Evolutionary conservation across 805 yeast species (phyloP).

Genomic region (Sporopachydermia lactativora): DNA sequence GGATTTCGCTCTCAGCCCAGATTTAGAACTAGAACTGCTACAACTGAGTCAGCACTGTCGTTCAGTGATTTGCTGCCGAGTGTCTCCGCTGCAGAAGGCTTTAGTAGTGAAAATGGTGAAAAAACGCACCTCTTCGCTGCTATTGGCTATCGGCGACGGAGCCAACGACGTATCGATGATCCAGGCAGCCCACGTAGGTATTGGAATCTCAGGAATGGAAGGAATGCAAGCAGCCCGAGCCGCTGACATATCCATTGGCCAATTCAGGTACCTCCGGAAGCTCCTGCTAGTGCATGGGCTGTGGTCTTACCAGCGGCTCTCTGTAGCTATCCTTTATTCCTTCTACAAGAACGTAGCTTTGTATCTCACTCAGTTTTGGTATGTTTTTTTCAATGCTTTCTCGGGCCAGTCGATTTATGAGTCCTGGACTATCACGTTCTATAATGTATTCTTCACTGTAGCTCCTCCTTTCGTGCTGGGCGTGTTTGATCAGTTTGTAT

Average conservation of each 20-base stretch:
- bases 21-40: slow-evolving; percentile 62
- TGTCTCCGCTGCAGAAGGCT: slow-evolving; percentile 94
- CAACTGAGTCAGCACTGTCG: slow-evolving; percentile 77
- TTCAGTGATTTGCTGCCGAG: slow-evolving; percentile 96
- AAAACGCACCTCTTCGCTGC: slow-evolving; percentile 51
- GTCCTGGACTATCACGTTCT: slow-evolving; percentile 95
- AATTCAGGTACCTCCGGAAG: slow-evolving; percentile 75
- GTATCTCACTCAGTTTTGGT: slow-evolving; percentile 98
- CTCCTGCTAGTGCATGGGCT: slow-evolving; percentile 87
- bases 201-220: slow-evolving; percentile 98
- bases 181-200: slow-evolving; percentile 98
- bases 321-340: slow-evolving; percentile 84
- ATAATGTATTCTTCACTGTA: slow-evolving; percentile 88
- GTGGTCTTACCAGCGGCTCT: slow-evolving; percentile 94
- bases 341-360: slow-evolving; percentile 92
- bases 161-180: slow-evolving; percentile 99
- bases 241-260: slow-evolving; percentile 96
- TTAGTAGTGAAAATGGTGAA: slow-evolving; percentile 91
- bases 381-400: slow-evolving; percentile 78
- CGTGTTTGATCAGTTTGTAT: slow-evolving; percentile 90
- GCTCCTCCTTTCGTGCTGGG: slow-evolving; percentile 95
- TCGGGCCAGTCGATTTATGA: slow-evolving; percentile 95
- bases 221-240: slow-evolving; percentile 99
- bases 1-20: slow-evolving; percentile 71
- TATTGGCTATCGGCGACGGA: slow-evolving; percentile 96